A percentile compares a stretch with the other conserved stretches of the same genome.
Conservation (phyloP, 306 rosid species). For the Delonix regia region DNA sequence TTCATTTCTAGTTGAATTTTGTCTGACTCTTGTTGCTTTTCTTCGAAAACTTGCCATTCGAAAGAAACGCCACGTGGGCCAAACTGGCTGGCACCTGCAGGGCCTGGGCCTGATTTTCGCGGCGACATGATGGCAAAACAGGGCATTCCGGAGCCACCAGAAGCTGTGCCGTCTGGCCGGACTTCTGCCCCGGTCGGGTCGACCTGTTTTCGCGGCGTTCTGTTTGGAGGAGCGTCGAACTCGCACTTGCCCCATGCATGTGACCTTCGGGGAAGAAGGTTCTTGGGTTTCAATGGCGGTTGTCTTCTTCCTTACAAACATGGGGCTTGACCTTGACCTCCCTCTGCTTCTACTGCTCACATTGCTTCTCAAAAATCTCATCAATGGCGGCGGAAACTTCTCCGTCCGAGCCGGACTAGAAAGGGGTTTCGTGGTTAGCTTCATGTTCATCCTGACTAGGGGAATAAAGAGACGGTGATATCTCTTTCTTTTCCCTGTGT, state of each 20-base stretch:
- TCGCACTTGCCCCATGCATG: slow-evolving; percentile 97
- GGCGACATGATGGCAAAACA: slow-evolving; percentile 38
- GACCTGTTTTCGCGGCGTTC: not conserved
- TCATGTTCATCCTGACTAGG: slow-evolving; percentile 48
- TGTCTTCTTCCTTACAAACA: slow-evolving; percentile 75
- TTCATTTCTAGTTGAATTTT: slow-evolving; percentile 37
- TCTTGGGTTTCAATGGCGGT: slow-evolving; percentile 74
- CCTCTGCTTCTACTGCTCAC: slow-evolving; percentile 75
- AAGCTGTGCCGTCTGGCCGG: slow-evolving; percentile 36
- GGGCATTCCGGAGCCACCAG: slow-evolving; percentile 49
- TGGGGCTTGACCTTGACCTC: slow-evolving; percentile 78
- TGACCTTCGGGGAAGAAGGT: slow-evolving; percentile 95
- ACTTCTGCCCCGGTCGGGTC: not conserved
- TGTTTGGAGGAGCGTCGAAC: slow-evolving; percentile 65
- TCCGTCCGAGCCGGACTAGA: slow-evolving; percentile 89
- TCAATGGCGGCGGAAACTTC: slow-evolving; percentile 92
- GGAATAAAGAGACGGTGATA: not conserved
- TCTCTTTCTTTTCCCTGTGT: too few relatives aligned
- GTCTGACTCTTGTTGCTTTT: slow-evolving; percentile 37
- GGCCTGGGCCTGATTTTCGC: slow-evolving; percentile 37
- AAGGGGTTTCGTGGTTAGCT: slow-evolving; percentile 59
- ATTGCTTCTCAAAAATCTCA: slow-evolving; percentile 85
- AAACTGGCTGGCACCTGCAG: slow-evolving; percentile 34
- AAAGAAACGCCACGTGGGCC: slow-evolving; percentile 65
- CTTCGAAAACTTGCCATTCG: slow-evolving; percentile 40